Base-by-base conservation (phyloP, 2,329 filamentous ascomycete genomes). In the Ophiostoma australiae region DNA sequence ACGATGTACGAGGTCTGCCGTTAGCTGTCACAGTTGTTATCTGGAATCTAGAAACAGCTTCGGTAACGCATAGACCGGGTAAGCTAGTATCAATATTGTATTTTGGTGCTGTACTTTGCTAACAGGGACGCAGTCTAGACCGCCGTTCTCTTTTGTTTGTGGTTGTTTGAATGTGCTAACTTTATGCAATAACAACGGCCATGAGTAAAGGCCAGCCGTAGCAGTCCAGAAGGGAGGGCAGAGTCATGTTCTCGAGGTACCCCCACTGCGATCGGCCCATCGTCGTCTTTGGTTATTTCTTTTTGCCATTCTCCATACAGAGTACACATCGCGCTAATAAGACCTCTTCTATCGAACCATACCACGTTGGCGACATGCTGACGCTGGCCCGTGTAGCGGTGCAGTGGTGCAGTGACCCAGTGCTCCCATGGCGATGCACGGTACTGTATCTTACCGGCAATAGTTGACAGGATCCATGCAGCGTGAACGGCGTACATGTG, bases 11-110 rank as follows among this genome's bases (percentile, higher is more conserved):
- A n/a, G 17, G 20, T 13, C 39, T 2, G 17, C 1, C 17, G 17
- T 44, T 15, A 48, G 17, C 20, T 48, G 11, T 58, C 27, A n/a
- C 52, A 58, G n/a, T 13, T 58, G 52, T 58, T 58, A 15, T 58
- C n/a, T 58, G 23, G n/a, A 11, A 58, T 23, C 52, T 58, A 58
- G n/a, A 58, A 58, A 58, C 52, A 58, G 52, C 52, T 58, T 58
- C 52, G 52, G 52, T 58, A 58, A 58, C 52, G 52, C 52, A 58
- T 58, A 58, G 52, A 27, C 52, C 52, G 27, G 52, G 52, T 8
- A 27, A 58, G 52, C 44, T 48, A 48, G 44, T 20, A 48, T 48
- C 15, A 27, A 58, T n/a, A 31, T 20, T n/a, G 10, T 48, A 48
- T 15, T 48, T 20, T 48, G 15, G 44, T n/a, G 44, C 20, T 11